Evolutionary conservation across 2,329 filamentous ascomycete species (phyloP), one percentile per base, ranked within the genome.

Genomic region (Botrytis fragariae): DNA sequence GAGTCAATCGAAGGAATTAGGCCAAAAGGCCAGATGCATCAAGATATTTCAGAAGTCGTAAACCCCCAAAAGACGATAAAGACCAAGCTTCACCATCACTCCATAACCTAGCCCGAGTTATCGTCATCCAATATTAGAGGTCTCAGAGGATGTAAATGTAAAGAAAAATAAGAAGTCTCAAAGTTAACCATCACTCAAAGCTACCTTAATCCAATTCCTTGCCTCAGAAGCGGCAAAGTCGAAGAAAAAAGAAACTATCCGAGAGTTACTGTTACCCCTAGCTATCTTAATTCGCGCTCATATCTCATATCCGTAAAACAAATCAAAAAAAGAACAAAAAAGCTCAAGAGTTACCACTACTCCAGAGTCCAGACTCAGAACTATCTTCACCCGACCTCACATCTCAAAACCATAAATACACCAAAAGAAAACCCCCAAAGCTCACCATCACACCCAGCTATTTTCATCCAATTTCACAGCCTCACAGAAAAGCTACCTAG

Each of bases 21-120:
- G 1, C 48, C 25, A n/a, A 16, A 14, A 48, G 10, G 1, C 20
- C 4, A 22, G 20, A 22, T 48, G 3, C 10, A 48, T 14, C 25
- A 3, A 51, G 1, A n/a, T 6, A 14, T n/a, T 14, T 51, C 12
- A 25, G 48, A 51, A 25, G 10, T n/a, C 12, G 12, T n/a, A n/a
- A n/a, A 45, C 20, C 48, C 5, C 12, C 10, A 51, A 51, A 51
- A n/a, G 10, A 51, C 25, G 25, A 51, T 14, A 5, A 51, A 51
- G 25, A 1, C 2, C 25, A 12, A n/a, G 12, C 1, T 5, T 51
- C 0, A 51, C 12, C 25, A n/a, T n/a, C 4, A 51, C 25, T 6
- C 1, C 5, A 51, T 4, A n/a, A 25, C 9, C 9, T 9, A 25
- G 22, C 22, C 22, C 22, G 2, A 12, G 4, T 4, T 51, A n/a